These are phyloP conservation scores for Physcomitrium patens DNA, from an alignment of 225 moss, liverwort and hornwort species.

Conservation along the genomic window DNA sequence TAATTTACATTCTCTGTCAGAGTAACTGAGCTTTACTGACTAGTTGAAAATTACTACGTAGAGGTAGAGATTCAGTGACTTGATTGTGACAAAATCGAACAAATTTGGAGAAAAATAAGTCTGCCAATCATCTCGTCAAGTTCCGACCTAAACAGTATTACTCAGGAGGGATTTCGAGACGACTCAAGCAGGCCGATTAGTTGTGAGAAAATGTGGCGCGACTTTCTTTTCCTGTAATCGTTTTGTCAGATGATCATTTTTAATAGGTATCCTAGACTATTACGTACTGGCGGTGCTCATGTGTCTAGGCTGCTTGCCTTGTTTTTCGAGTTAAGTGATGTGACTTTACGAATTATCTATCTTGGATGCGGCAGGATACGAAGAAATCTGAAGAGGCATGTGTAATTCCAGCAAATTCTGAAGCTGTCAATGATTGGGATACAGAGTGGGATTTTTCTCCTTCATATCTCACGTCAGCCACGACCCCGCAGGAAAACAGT, in stretches of 20 bases:
- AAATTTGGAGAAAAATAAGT: neutral
- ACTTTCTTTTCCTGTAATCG: neutral
- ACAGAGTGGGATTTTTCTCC: conserved; percentile 42
- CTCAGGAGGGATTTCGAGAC: conserved; percentile 6
- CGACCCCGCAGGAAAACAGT: conserved; percentile 26
- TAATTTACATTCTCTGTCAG: neutral
- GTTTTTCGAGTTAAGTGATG: conserved; percentile 18
- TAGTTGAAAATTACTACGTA: neutral
- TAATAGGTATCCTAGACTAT: neutral
- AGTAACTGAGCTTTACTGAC: neutral
- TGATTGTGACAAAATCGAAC: neutral
- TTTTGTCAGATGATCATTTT: conserved; percentile 15
- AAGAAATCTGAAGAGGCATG: neutral
- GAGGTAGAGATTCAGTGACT: neutral
- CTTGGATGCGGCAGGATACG: conserved; percentile 43
- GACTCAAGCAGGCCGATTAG: conserved; percentile 13
- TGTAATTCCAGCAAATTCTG: conserved; percentile 28
- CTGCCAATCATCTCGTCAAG: neutral
- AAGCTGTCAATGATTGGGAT: conserved; percentile 36
- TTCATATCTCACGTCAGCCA: conserved; percentile 30
- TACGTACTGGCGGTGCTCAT: conserved; percentile 4
- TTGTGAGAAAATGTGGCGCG: conserved; percentile 1
- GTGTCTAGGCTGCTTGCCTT: conserved; percentile 12
- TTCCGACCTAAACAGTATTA: neutral
- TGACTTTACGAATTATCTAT: conserved; percentile 17